These are phyloP conservation scores for Mediolabrus comicus DNA, from an alignment of 108 stramenopile genomes.

Conservation along the genomic window DNA sequence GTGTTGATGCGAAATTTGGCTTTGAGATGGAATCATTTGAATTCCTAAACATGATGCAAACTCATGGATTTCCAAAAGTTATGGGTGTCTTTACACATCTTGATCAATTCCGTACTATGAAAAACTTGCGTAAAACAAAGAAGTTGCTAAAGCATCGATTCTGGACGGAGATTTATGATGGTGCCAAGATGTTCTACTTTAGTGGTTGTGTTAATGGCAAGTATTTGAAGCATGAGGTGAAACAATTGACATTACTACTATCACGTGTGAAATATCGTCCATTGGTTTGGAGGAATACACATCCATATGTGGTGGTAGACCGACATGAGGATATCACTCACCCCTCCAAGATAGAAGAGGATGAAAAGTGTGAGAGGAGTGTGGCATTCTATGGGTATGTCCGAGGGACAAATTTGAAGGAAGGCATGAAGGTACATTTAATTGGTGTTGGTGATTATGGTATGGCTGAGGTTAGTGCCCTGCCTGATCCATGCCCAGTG, in stretches of 20 bases:
- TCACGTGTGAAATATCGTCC: slow-evolving; percentile 95
- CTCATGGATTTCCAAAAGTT: slow-evolving; percentile 98
- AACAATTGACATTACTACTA: slow-evolving; percentile 87
- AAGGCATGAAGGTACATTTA: slow-evolving; percentile 86
- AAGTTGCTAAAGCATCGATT: slow-evolving; percentile 96
- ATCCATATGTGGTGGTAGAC: slow-evolving; percentile 96
- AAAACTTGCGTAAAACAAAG: slow-evolving; percentile 90
- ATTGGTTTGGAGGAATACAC: slow-evolving; percentile 96
- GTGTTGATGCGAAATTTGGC: slow-evolving; percentile 98
- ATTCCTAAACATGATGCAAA: slow-evolving; percentile 96
- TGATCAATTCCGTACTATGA: slow-evolving; percentile 90
- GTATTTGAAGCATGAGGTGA: slow-evolving; percentile 94
- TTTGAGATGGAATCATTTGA: slow-evolving; percentile 99
- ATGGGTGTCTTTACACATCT: slow-evolving; percentile 98
- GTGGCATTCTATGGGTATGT: slow-evolving; percentile 96
- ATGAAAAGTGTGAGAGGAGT: slow-evolving; percentile 78
- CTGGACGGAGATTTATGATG: slow-evolving; percentile 98
- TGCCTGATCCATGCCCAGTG: slow-evolving; percentile 86
- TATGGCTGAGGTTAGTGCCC: slow-evolving; percentile 65
- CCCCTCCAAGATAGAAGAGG: slow-evolving; percentile 70
- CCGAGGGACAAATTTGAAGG: slow-evolving; percentile 92
- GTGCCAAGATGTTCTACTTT: slow-evolving; percentile 98
- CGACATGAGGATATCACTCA: slow-evolving; percentile 91
- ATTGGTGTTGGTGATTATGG: slow-evolving; percentile 95
- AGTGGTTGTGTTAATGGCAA: slow-evolving; percentile 93